Conservation (phyloP, 1,139 yeast genomes). For the Keqinozyma sinolaborantium region DNA sequence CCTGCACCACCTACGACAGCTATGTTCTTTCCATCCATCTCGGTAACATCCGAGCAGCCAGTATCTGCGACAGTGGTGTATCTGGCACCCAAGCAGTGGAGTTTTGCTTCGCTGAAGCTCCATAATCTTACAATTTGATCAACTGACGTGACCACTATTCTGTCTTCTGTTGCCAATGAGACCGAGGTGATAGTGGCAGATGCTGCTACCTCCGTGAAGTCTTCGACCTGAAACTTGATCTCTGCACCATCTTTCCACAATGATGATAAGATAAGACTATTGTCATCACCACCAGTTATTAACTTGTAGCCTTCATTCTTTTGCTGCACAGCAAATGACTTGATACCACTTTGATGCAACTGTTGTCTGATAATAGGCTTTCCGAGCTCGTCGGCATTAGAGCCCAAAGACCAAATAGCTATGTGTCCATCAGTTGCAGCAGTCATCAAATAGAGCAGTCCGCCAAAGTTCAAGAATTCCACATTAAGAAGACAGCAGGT, state of each 20-base stretch:
- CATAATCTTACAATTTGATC: slow-evolving; percentile 77
- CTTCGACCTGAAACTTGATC: slow-evolving; percentile 17
- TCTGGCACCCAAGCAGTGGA: slow-evolving; percentile 37
- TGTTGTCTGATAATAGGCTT: slow-evolving; percentile 39
- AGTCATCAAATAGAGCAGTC: slow-evolving; percentile 36
- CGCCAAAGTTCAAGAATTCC: slow-evolving; percentile 35
- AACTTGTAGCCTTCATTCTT: slow-evolving; percentile 25
- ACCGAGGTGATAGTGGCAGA: slow-evolving; percentile 83
- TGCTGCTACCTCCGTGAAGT: slow-evolving; percentile 59
- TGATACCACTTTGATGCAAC: slow-evolving; percentile 83
- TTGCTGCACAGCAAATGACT: slow-evolving; percentile 37
- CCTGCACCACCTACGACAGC: slow-evolving; percentile 72
- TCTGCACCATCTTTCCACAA: slow-evolving; percentile 20
- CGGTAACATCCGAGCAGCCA: slow-evolving; percentile 56
- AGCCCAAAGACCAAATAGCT: slow-evolving; percentile 52
- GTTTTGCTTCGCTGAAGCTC: slow-evolving; percentile 32
- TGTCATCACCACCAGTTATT: slow-evolving; percentile 91
- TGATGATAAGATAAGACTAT: slow-evolving; percentile 54
- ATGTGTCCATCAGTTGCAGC: slow-evolving; percentile 85
- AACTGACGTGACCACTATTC: slow-evolving; percentile 56
- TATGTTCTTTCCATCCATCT: slow-evolving; percentile 18
- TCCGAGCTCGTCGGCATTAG: slow-evolving; percentile 11
- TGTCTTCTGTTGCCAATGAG: slow-evolving; percentile 18
- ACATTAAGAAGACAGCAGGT: slow-evolving; percentile 76
- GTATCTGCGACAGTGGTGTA: slow-evolving; percentile 91